Evolutionary conservation across 169 alveolate genomes (phyloP).

Genomic region (Besnoitia besnoiti): DNA sequence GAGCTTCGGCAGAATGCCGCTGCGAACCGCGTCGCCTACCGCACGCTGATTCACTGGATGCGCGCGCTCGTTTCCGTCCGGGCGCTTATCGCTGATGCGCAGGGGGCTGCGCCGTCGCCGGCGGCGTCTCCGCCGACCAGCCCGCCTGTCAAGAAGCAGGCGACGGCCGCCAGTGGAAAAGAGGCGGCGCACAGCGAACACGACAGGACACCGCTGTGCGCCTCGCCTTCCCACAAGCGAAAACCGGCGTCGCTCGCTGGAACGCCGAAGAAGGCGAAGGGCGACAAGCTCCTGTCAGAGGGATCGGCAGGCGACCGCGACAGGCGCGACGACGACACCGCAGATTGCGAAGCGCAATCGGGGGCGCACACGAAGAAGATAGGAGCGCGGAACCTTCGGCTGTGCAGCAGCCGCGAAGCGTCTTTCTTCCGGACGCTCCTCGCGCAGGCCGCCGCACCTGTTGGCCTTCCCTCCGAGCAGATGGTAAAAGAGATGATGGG

Average conservation of each 20-base stretch:
- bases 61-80: neutral
- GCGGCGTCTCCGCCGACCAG: neutral
- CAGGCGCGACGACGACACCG: neutral
- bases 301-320: neutral
- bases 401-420: neutral
- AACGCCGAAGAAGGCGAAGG: neutral
- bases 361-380: neutral
- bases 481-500: neutral
- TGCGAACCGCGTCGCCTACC: neutral
- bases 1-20: conserved; percentile 20
- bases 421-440: neutral
- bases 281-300: neutral
- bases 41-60: neutral
- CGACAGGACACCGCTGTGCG: neutral
- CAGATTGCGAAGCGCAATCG: too few relatives aligned
- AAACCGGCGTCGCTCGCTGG: neutral
- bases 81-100: neutral
- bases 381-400: neutral
- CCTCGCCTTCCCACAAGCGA: neutral
- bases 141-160: neutral
- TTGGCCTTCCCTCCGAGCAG: neutral
- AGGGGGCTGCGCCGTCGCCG: neutral
- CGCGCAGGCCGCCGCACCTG: conserved; percentile 1
- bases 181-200: neutral
- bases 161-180: neutral